These are phyloP conservation scores for Flaveria linearis DNA, from an alignment of 129 eudicot genomes.

Conservation along the genomic window DNA sequence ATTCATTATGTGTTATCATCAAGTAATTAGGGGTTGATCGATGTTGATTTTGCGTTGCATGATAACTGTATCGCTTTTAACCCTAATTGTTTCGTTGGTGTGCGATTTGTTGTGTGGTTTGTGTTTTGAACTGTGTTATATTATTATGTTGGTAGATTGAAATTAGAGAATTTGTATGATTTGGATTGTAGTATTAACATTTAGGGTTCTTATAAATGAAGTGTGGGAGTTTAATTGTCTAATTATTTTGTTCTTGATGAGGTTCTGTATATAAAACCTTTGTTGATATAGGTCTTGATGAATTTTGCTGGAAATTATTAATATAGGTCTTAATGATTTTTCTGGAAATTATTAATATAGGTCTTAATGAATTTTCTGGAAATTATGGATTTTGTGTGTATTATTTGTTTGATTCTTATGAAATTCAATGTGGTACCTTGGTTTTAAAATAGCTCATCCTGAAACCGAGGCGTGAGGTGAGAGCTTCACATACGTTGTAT, in stretches of 20 bases:
- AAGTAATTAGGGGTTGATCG: neutral
- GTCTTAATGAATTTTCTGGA: neutral
- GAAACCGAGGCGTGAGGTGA: too few relatives aligned
- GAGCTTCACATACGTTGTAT: too few relatives aligned
- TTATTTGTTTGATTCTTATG: neutral
- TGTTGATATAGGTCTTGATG: neutral
- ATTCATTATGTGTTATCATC: neutral
- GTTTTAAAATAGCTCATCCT: neutral
- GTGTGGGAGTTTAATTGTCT: neutral
- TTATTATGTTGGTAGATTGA: neutral
- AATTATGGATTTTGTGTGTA: neutral
- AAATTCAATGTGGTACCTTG: too few relatives aligned
- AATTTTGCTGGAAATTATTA: neutral
- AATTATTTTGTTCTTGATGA: too few relatives aligned
- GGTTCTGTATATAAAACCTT: neutral
- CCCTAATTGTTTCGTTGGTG: neutral
- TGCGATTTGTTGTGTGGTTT: neutral
- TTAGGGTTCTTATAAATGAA: neutral
- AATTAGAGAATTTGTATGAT: neutral
- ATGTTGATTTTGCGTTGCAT: slow-evolving; percentile 2
- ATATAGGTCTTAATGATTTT: neutral
- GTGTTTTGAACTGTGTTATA: neutral
- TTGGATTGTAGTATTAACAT: slow-evolving; percentile 1
- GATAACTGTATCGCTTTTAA: neutral
- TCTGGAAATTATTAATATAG: neutral